Conservation (phyloP, 2,329 filamentous ascomycete genomes). For the Penicillium thymicola region DNA sequence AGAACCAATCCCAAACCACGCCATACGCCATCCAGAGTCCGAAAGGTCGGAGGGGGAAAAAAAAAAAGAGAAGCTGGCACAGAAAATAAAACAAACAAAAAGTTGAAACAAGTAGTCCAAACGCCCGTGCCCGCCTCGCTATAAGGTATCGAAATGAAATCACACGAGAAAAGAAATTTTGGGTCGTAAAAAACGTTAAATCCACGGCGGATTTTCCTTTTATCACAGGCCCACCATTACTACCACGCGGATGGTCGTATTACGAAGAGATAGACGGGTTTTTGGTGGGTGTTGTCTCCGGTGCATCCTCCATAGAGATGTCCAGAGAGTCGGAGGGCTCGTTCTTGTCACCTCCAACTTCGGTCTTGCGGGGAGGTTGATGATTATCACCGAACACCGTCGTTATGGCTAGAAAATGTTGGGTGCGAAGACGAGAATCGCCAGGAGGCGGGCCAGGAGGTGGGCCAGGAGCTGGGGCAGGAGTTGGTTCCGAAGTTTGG, state of each 20-base stretch:
- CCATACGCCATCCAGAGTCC: conserved; percentile 21
- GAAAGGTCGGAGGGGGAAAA: background rate
- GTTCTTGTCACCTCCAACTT: conserved; percentile 11
- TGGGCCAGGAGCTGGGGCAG: background rate
- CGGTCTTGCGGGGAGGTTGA: background rate
- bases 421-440: background rate
- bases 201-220: conserved; percentile 12
- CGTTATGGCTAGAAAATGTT: conserved; percentile 4
- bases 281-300: conserved; percentile 25
- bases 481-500: conserved; percentile 37
- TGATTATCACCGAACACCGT: conserved; percentile 1
- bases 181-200: conserved; percentile 24
- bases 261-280: conserved; percentile 28
- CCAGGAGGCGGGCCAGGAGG: background rate
- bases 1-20: conserved; percentile 15
- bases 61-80: conserved; percentile 5
- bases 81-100: conserved; percentile 11
- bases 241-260: conserved; percentile 11
- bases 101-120: conserved; percentile 12
- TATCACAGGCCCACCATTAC: conserved; percentile 15
- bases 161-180: conserved; percentile 25
- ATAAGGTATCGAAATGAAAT: conserved; percentile 15
- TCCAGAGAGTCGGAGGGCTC: conserved; percentile 25
- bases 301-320: conserved; percentile 33
- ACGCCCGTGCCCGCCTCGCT: conserved; percentile 19